phyloP scores from a whole-genome alignment of 2,329 filamentous ascomycete species.

The Lasiodiplodia citricola region DNA sequence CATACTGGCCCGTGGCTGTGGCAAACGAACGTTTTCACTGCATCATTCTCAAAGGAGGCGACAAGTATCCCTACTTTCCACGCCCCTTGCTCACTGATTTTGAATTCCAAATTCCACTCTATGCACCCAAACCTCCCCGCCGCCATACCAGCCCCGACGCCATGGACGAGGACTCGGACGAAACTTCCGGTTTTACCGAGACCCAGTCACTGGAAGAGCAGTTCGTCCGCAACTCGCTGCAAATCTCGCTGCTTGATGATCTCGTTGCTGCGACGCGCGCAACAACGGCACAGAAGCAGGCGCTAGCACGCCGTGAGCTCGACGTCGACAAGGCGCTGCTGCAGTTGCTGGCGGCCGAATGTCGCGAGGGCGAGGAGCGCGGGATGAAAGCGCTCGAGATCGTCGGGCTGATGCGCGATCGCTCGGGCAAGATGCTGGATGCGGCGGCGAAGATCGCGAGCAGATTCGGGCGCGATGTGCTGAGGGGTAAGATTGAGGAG shows the following conservation, averaged over 20 bases:
- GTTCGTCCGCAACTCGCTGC: slow-evolving; percentile 75
- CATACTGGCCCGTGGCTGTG: slow-evolving; percentile 94
- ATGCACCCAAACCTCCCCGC: slow-evolving; percentile 49
- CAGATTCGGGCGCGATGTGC: slow-evolving; percentile 77
- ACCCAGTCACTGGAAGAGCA: slow-evolving; percentile 75
- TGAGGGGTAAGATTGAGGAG: slow-evolving; percentile 91
- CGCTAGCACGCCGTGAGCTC: slow-evolving; percentile 74
- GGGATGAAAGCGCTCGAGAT: slow-evolving; percentile 96
- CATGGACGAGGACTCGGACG: slow-evolving; percentile 36
- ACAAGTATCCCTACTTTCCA: slow-evolving; percentile 91
- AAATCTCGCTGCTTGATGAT: slow-evolving; percentile 77
- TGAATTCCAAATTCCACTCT: slow-evolving; percentile 83
- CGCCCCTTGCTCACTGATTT: slow-evolving; percentile 91
- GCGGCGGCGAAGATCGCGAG: slow-evolving; percentile 88
- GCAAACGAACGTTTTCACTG: slow-evolving; percentile 94
- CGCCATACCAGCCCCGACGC: slow-evolving; percentile 44
- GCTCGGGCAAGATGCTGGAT: slow-evolving; percentile 86
- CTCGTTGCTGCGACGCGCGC: slow-evolving; percentile 71
- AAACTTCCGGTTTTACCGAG: slow-evolving; percentile 49
- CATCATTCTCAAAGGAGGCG: slow-evolving; percentile 96
- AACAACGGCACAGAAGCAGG: slow-evolving; percentile 67
- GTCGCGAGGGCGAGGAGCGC: slow-evolving; percentile 87
- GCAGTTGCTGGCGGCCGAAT: slow-evolving; percentile 87
- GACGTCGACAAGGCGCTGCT: slow-evolving; percentile 90
- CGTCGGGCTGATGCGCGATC: slow-evolving; percentile 82